phyloP scores from a whole-genome alignment of 2,329 filamentous ascomycete genomes.

The Eurotiales sp. region DNA sequence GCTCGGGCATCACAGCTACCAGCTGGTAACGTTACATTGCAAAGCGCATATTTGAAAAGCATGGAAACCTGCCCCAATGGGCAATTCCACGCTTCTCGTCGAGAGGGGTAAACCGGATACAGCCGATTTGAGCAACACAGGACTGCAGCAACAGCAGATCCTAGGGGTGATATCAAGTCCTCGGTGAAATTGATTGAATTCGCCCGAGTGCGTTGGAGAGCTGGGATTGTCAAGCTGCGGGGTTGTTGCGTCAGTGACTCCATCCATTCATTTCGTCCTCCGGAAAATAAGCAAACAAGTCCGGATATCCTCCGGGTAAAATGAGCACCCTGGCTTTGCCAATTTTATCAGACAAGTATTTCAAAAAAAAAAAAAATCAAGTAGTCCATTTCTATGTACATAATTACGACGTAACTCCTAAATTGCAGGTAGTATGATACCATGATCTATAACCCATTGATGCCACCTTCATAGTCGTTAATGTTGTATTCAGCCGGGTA shows the following conservation, averaged over 20 bases:
- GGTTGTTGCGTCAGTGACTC: no score
- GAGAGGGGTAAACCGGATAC: neutral
- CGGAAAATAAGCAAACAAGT: neutral
- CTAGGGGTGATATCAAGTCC: no score
- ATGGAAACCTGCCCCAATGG: neutral
- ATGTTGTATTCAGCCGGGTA: conserved; percentile 94
- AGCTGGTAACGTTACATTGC: neutral
- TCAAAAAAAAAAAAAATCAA: neutral
- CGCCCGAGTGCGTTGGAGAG: no score
- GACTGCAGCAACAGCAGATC: no score
- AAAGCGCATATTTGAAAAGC: neutral
- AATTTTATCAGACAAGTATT: no score
- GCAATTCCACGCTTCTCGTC: neutral
- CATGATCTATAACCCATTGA: conserved; percentile 53
- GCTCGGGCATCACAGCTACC: no score
- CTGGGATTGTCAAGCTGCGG: no score
- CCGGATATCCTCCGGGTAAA: no score
- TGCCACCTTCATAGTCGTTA: conserved; percentile 68
- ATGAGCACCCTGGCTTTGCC: no score
- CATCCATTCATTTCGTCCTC: neutral
- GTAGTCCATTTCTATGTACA: neutral
- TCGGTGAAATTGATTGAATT: no score
- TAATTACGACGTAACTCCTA: no score
- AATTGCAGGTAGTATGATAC: neutral
- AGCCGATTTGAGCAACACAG: no score